These are phyloP conservation scores for Moesziomyces parantarcticus DNA, from an alignment of 1,284 basidiomycete species.

Conservation along the genomic window DNA sequence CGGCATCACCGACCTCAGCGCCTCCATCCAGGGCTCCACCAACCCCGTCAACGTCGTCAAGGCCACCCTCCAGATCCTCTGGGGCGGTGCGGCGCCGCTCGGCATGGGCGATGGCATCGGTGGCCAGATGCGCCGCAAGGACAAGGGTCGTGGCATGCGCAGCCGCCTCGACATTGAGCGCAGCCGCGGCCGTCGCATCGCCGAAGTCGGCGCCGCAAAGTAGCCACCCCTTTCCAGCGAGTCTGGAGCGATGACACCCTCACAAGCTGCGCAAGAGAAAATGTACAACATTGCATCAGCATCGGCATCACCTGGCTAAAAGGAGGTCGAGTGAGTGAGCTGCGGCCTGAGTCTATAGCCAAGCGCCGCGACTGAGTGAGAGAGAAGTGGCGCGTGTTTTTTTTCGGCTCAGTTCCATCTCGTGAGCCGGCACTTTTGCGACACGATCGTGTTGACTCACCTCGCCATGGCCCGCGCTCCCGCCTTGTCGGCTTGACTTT, in stretches of 20 bases:
- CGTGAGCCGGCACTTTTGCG: not conserved
- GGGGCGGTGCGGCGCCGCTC: conserved; percentile 59
- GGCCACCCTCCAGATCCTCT: conserved; percentile 68
- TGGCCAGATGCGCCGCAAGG: conserved; percentile 60
- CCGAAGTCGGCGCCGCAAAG: conserved; percentile 49
- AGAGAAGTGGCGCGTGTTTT: too few relatives aligned
- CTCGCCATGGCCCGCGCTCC: not conserved
- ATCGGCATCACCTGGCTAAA: too few relatives aligned
- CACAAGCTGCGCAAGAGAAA: too few relatives aligned
- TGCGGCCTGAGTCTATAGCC: too few relatives aligned
- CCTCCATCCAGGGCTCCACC: conserved; percentile 91
- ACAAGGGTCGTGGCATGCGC: conserved; percentile 63
- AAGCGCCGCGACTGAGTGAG: too few relatives aligned
- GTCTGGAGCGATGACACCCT: too few relatives aligned
- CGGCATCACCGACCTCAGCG: conserved; percentile 92
- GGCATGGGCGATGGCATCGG: conserved; percentile 66
- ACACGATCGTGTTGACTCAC: not conserved
- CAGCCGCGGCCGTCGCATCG: conserved; percentile 58
- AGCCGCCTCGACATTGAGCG: conserved; percentile 54
- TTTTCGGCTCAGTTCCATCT: too few relatives aligned
- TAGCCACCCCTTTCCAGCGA: not conserved
- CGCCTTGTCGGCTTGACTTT: too few relatives aligned
- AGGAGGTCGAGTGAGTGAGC: too few relatives aligned
- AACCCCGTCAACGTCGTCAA: conserved; percentile 78
- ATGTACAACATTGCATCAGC: too few relatives aligned